Percentiles rank a stretch among this genome's conserved stretches.
Conservation (phyloP, 1,284 basidiomycete species). For the Cystobasidium pallidum region DNA sequence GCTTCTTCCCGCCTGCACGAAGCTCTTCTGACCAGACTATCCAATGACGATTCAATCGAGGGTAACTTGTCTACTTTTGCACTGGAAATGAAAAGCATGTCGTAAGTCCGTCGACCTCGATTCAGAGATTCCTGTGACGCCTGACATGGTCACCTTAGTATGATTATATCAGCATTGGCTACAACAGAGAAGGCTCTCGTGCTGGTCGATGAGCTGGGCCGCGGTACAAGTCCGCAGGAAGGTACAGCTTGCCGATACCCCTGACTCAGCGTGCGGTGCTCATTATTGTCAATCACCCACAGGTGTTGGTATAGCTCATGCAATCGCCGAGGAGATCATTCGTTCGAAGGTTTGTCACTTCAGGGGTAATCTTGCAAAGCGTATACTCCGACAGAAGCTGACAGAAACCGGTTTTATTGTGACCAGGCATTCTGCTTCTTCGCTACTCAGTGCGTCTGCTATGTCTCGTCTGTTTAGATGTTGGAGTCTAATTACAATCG, state of each 20-base stretch:
- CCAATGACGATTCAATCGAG: conserved; percentile 81
- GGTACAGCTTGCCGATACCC: conserved; percentile 13
- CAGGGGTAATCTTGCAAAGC: too few species aligned
- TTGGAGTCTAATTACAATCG: too few species aligned
- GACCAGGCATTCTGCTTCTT: conserved; percentile 72
- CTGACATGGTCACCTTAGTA: conserved; percentile 1
- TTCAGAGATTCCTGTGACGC: not conserved
- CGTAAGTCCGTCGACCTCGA: not conserved
- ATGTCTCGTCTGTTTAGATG: not conserved
- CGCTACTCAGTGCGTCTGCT: conserved; percentile 69
- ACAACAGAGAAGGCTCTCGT: conserved; percentile 66
- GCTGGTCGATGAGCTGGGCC: conserved; percentile 84
- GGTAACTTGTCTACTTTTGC: conserved; percentile 88
- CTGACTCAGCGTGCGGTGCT: conserved; percentile 70
- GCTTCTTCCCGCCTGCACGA: conserved; percentile 74
- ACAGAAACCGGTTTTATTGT: too few species aligned
- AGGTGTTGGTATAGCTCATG: conserved; percentile 82
- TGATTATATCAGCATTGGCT: conserved; percentile 38
- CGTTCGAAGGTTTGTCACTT: conserved; percentile 60
- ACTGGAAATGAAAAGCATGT: conserved; percentile 83
- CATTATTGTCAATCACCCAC: conserved; percentile 68
- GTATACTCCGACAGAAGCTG: too few species aligned
- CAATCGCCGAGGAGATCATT: conserved; percentile 85
- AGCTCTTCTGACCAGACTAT: conserved; percentile 78
- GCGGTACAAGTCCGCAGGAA: conserved; percentile 54